phyloP scores from a whole-genome alignment of 2,329 filamentous ascomycete genomes.

The Moelleriella libera region DNA sequence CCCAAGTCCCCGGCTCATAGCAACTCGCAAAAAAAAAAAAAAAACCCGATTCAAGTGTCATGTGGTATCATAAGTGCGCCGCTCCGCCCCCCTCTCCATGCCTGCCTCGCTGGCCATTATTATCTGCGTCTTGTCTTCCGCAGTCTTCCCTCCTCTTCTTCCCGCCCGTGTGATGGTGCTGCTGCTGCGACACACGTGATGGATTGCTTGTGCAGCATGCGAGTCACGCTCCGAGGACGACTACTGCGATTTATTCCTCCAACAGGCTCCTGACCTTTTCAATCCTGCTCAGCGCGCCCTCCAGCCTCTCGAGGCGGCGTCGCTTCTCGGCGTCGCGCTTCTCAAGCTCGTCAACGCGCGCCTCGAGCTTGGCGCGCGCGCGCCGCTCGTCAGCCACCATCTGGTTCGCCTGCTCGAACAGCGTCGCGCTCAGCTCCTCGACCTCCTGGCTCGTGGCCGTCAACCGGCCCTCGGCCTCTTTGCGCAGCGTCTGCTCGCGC shows the following conservation, averaged over 20 bases:
- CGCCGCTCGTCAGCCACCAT: conserved; percentile 71
- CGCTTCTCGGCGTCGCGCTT: conserved; percentile 56
- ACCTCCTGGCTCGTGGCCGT: conserved; percentile 56
- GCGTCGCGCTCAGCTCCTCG: conserved; percentile 59
- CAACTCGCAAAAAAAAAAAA: too few relatives aligned
- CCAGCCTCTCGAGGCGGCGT: conserved; percentile 52
- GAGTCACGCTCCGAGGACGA: neutral
- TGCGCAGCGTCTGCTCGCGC: conserved; percentile 51
- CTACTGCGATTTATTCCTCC: conserved; percentile 4
- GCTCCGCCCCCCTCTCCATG: too few relatives aligned
- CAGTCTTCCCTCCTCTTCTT: too few relatives aligned
- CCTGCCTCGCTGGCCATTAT: too few relatives aligned
- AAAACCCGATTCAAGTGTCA: too few relatives aligned
- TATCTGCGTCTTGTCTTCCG: too few relatives aligned
- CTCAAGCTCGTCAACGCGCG: conserved; percentile 55
- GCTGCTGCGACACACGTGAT: too few relatives aligned
- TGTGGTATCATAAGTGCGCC: too few relatives aligned
- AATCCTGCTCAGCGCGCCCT: conserved; percentile 56
- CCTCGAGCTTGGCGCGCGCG: conserved; percentile 56
- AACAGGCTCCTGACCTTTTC: conserved; percentile 54
- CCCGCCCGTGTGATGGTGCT: too few relatives aligned
- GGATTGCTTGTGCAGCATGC: too few relatives aligned
- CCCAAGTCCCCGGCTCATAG: too few relatives aligned
- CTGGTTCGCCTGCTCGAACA: conserved; percentile 76
- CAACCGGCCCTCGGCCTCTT: conserved; percentile 54